These are phyloP conservation scores for Colletotrichum eleusines DNA, from an alignment of 2,329 filamentous ascomycete genomes.

Conservation along the genomic window DNA sequence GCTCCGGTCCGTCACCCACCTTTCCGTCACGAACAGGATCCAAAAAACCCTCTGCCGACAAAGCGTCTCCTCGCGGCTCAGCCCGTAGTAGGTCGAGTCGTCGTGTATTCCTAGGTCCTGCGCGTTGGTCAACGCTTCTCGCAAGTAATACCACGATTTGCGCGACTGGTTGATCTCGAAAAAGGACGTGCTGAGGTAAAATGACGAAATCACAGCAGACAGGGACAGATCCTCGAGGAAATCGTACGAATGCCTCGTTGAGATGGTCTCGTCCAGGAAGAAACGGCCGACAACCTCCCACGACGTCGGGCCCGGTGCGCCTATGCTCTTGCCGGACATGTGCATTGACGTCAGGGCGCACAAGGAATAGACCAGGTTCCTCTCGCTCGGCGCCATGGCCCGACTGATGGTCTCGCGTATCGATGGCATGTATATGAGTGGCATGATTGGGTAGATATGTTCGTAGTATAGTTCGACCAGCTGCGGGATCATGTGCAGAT, in stretches of 20 bases:
- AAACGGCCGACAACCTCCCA: conserved; percentile 66
- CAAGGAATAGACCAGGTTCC: conserved; percentile 66
- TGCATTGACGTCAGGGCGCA: conserved; percentile 66
- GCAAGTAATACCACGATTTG: conserved; percentile 72
- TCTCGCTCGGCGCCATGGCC: conserved; percentile 53
- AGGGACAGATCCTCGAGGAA: conserved; percentile 68
- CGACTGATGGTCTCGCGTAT: conserved; percentile 63
- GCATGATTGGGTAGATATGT: conserved; percentile 74
- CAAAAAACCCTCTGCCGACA: conserved; percentile 70
- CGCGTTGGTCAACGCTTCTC: conserved; percentile 71
- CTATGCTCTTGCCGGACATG: conserved; percentile 60
- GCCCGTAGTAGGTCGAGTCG: conserved; percentile 64
- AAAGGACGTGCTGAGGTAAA: conserved; percentile 71
- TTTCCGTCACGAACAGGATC: conserved; percentile 72
- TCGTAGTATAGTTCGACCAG: conserved; percentile 73
- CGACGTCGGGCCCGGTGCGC: conserved; percentile 53
- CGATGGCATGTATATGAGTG: conserved; percentile 69
- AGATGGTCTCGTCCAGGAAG: conserved; percentile 69
- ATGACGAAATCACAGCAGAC: conserved; percentile 70
- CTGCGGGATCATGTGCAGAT: conserved; percentile 61
- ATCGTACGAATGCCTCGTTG: conserved; percentile 67
- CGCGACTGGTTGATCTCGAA: conserved; percentile 72
- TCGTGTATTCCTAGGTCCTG: conserved; percentile 70
- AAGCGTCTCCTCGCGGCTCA: conserved; percentile 63
- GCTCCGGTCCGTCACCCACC: conserved; percentile 53